Percentiles rank a stretch among this genome's conserved stretches.
Evolutionary conservation across 2,329 filamentous ascomycete genomes (phyloP).

Genomic region (Fusarium fracticaudum): DNA sequence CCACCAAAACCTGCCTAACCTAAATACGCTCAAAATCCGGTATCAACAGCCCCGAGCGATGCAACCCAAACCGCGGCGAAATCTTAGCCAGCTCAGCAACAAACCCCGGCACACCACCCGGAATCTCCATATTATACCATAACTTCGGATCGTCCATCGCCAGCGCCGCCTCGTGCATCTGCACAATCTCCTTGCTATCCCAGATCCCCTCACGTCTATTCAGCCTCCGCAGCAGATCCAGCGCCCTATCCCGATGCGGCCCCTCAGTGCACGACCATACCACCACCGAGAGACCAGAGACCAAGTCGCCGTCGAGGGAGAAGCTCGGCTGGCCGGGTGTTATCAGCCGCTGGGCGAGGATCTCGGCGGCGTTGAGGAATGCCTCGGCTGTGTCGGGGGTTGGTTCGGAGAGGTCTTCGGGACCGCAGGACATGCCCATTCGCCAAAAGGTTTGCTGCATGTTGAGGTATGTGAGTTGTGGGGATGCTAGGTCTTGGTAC

Average conservation of each 20-base stretch:
- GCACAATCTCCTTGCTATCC: slow-evolving; percentile 34
- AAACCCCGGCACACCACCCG: slow-evolving; percentile 14
- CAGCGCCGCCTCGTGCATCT: slow-evolving; percentile 29
- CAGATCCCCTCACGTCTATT: slow-evolving; percentile 34
- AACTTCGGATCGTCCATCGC: not conserved
- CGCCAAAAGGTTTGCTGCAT: slow-evolving; percentile 25
- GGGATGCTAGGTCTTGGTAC: not conserved
- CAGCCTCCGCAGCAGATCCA: slow-evolving; percentile 21
- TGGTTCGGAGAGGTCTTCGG: not conserved
- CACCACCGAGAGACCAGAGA: slow-evolving; percentile 16
- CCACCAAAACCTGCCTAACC: not conserved
- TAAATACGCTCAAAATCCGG: not conserved
- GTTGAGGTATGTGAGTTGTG: slow-evolving; percentile 3
- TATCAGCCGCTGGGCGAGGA: not conserved
- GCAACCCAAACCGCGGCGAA: not conserved
- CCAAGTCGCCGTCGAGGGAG: slow-evolving; percentile 18
- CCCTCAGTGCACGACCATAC: not conserved
- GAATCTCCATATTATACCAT: slow-evolving; percentile 12
- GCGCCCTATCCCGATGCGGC: not conserved
- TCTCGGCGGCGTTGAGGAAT: slow-evolving; percentile 15
- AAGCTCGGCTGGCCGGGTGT: slow-evolving; percentile 4
- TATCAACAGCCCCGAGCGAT: not conserved
- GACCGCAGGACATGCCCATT: not conserved
- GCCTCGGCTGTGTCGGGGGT: not conserved
- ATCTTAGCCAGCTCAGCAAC: slow-evolving; percentile 5